Base-by-base conservation (phyloP, 2,329 filamentous ascomycete genomes). In the Trichoderma atrobrunneum region DNA sequence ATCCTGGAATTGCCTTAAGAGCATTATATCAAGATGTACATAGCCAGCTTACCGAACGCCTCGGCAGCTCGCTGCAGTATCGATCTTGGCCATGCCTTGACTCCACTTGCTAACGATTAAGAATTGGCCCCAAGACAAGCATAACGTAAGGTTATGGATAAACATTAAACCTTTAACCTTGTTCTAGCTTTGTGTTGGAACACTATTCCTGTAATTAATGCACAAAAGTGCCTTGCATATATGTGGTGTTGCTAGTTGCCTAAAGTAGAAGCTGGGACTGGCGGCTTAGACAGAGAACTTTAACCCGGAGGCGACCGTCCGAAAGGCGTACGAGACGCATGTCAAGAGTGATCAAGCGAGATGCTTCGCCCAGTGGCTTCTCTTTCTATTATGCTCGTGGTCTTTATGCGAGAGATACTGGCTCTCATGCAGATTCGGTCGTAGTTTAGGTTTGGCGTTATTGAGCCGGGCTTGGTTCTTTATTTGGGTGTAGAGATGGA, bases 141-240 rank as follows among this genome's bases (percentile, higher is more conserved):
- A 68, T 68, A 68, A 68, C 24, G 65, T 60, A 68, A 68, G 65
- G 65, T 60, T 60, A 51, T 18, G 24, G 21, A 24, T 36, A 24
- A 68, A 48, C 24, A 18, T 32, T 14, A 12, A 59, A n/a, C 18
- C 5, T 34, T 10, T 0, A 34, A 60, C 30, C 30, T 34, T 21
- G n/a, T 24, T 61, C 10, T 7, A 16, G 18, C 1, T 16, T 0
- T 32, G 30, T 2, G 18, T 51, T 18, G 1, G 21, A 51, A 8
- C 28, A 36, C 14, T 48, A 36, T 51, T 14, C 8, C 10, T 21
- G 0, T 28, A 8, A 21, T 51, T 51, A 8, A 51, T 24, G 39
- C 32, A n/a, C 56, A 69, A 69, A 69, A 61, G 56, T 69, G 54
- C 66, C 66, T 14, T 21, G 56, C 56, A 51, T 61, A 39, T 16